These are phyloP conservation scores for Pseudocercospora crystallina DNA, from an alignment of 2,329 filamentous ascomycete species.

Conservation along the genomic window DNA sequence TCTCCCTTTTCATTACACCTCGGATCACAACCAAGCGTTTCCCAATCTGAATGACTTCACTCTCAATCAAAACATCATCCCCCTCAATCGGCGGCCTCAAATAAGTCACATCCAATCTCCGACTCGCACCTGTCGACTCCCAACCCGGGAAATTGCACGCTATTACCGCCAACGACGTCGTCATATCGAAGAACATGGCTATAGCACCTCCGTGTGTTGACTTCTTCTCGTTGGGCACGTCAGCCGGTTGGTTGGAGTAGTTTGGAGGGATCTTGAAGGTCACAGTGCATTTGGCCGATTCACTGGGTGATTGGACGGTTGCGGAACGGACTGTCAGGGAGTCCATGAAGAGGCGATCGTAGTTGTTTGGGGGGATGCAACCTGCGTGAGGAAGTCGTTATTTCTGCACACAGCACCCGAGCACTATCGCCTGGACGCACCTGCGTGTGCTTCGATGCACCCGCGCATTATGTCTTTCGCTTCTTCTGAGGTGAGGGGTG, in stretches of 20 bases:
- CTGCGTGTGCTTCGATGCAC: too few species aligned
- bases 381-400: slow-evolving; percentile 1
- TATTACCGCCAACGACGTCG: slow-evolving; percentile 40
- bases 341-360: slow-evolving; percentile 17
- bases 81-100: slow-evolving; percentile 42
- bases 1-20: slow-evolving; percentile 40
- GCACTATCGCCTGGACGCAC: too few species aligned
- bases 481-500: too few species aligned
- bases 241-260: slow-evolving; percentile 19
- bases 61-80: slow-evolving; percentile 40
- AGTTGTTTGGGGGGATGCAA: slow-evolving; percentile 16
- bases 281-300: slow-evolving; percentile 15
- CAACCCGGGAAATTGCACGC: slow-evolving; percentile 11
- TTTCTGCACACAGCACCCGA: too few species aligned
- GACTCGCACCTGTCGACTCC: neutral
- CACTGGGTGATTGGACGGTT: slow-evolving; percentile 6
- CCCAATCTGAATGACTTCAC: slow-evolving; percentile 44
- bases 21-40: slow-evolving; percentile 40
- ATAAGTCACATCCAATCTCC: slow-evolving; percentile 46
- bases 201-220: slow-evolving; percentile 44
- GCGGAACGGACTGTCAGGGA: slow-evolving; percentile 7
- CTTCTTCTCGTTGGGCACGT: neutral
- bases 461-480: too few species aligned
- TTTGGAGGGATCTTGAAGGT: slow-evolving; percentile 17
- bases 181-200: slow-evolving; percentile 56